These are phyloP conservation scores for Pueraria montana DNA, from an alignment of 306 rosid species.

Conservation along the genomic window DNA sequence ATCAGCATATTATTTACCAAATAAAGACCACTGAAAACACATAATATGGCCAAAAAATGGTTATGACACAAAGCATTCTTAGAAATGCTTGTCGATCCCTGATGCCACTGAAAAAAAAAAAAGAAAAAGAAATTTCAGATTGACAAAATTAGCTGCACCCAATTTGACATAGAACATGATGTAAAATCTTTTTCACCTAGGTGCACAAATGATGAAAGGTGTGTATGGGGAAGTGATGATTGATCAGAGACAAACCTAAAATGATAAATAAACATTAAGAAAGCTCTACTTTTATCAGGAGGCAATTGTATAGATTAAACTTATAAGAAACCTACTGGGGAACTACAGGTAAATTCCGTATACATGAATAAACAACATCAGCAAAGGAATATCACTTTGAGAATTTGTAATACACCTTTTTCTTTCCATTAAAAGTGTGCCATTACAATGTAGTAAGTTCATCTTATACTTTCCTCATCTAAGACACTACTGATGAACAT, in stretches of 20 bases:
- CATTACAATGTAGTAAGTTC: too few species aligned
- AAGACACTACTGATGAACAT: too few species aligned
- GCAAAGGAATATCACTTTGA: too few species aligned
- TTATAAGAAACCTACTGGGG: too few species aligned
- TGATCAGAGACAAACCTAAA: conserved; percentile 19
- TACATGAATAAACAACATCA: too few species aligned
- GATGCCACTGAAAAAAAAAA: conserved; percentile 69
- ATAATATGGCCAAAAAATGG: conserved; percentile 81
- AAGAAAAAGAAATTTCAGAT: conserved; percentile 48
- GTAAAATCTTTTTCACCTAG: conserved; percentile 19
- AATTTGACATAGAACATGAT: conserved; percentile 35
- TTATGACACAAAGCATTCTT: conserved; percentile 77
- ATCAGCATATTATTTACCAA: conserved; percentile 77
- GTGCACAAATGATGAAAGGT: conserved; percentile 31
- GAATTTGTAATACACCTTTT: too few species aligned
- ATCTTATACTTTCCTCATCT: too few species aligned
- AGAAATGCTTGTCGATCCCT: conserved; percentile 62
- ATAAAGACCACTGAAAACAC: conserved; percentile 81
- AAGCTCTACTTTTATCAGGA: conserved; percentile 23
- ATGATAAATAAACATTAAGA: conserved; percentile 11
- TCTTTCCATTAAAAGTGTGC: too few species aligned
- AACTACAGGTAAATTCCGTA: too few species aligned
- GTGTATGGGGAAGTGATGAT: conserved; percentile 17
- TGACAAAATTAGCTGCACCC: conserved; percentile 41
- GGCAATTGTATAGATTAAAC: not conserved